Conservation (phyloP, 2,329 filamentous ascomycete species). For the Herpotrichia juniperi region DNA sequence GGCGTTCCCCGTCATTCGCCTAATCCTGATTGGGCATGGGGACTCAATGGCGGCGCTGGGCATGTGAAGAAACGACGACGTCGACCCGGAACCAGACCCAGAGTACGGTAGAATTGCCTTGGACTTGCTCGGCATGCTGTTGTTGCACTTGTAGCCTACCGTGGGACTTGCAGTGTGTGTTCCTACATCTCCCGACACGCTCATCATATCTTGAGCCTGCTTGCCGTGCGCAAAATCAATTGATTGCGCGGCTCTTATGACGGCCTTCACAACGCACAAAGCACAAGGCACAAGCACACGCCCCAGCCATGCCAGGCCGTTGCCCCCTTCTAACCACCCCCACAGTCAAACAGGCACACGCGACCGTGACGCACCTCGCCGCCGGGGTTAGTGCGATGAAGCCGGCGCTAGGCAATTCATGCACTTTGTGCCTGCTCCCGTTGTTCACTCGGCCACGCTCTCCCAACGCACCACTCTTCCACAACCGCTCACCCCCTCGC, state of each 20-base stretch:
- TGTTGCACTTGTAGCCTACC: no score
- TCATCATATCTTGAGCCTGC: not conserved
- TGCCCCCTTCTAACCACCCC: not conserved
- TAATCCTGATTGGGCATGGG: no score
- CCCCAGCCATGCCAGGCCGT: no score
- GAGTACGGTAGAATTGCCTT: no score
- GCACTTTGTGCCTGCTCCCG: not conserved
- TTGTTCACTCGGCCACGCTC: not conserved
- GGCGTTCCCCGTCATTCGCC: no score
- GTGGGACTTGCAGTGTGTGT: no score
- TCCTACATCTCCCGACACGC: no score
- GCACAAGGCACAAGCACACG: no score
- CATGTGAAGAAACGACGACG: no score
- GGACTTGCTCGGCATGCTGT: no score
- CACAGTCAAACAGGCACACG: not conserved
- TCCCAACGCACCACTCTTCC: conserved; percentile 1
- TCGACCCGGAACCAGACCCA: no score
- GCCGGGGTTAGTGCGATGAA: not conserved
- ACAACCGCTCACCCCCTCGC: not conserved
- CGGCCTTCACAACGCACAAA: not conserved
- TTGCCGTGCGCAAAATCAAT: not conserved
- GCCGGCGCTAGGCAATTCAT: not conserved
- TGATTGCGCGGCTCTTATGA: conserved; percentile 1
- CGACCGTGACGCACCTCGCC: not conserved
- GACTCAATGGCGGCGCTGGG: no score